These are phyloP conservation scores for Fusarium goolgardi DNA, from an alignment of 2,329 filamentous ascomycete genomes.

Conservation along the genomic window DNA sequence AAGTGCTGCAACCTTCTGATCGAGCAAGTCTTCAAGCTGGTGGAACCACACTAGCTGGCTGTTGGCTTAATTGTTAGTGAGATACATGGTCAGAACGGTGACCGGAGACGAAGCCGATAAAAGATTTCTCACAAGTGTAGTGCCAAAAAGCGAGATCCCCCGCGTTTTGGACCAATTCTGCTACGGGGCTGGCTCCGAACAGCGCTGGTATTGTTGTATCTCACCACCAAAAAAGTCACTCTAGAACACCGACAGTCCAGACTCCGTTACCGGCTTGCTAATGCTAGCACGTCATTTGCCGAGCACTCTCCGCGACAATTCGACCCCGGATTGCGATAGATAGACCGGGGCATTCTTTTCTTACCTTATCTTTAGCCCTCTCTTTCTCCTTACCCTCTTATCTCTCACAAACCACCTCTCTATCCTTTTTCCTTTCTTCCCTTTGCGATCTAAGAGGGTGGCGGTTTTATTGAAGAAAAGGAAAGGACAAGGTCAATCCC, in stretches of 20 bases:
- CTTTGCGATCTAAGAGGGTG: neutral
- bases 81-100: slow-evolving; percentile 17
- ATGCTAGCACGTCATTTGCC: slow-evolving; percentile 49
- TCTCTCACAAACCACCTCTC: neutral
- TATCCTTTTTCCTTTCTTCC: neutral
- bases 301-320: slow-evolving; percentile 36
- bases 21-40: neutral
- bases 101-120: slow-evolving; percentile 24
- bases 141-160: neutral
- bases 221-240: slow-evolving; percentile 10
- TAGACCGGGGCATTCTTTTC: slow-evolving; percentile 6
- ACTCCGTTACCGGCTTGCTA: slow-evolving; percentile 48
- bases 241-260: slow-evolving; percentile 34
- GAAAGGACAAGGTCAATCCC: neutral
- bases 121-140: neutral
- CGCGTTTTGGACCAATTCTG: neutral
- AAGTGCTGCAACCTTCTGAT: slow-evolving; percentile 5
- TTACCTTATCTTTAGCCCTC: slow-evolving; percentile 10
- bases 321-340: slow-evolving; percentile 45
- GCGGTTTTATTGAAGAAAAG: neutral
- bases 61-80: slow-evolving; percentile 12
- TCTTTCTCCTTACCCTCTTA: slow-evolving; percentile 8
- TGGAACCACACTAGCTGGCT: neutral
- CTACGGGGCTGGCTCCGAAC: slow-evolving; percentile 25
- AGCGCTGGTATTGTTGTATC: slow-evolving; percentile 27